Evolutionary conservation across 768 basidiomycete species (phyloP).

Genomic region (Tylopilus intermedius): DNA sequence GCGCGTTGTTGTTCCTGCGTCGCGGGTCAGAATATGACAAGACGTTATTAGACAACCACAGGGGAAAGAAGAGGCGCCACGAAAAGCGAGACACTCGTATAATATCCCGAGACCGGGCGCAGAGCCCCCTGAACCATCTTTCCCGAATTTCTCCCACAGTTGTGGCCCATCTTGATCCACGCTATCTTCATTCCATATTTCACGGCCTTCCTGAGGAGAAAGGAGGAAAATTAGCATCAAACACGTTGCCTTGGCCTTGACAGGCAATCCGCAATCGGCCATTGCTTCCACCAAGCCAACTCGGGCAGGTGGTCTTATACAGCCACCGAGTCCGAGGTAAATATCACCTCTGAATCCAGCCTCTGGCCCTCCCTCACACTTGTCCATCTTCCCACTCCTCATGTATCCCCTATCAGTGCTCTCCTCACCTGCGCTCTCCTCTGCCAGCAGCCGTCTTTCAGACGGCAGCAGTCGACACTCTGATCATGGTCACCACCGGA

Average conservation of each 20-base stretch:
- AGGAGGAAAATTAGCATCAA: constrained; percentile 21
- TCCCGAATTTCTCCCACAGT: constrained; percentile 11
- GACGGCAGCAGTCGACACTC: constrained; percentile 33
- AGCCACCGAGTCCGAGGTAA: constrained; percentile 32
- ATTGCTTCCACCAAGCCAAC: constrained; percentile 20
- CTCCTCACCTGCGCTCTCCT: constrained; percentile 29
- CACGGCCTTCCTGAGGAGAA: constrained; percentile 22
- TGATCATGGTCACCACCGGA: constrained; percentile 33
- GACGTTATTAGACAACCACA: no score
- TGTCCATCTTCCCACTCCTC: constrained; percentile 5
- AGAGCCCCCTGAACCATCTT: constrained; percentile 11
- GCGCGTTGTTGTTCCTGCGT: constrained; percentile 14
- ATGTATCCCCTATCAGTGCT: constrained; percentile 30
- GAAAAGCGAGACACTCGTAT: no score
- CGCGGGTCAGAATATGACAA: constrained; percentile 1
- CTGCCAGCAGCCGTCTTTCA: constrained; percentile 38
- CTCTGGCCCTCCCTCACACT: constrained; percentile 10
- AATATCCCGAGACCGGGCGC: constrained; percentile 3
- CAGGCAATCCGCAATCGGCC: constrained; percentile 29
- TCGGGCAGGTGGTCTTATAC: constrained; percentile 29
- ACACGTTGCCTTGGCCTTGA: constrained; percentile 32
- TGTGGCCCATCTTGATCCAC: constrained; percentile 29
- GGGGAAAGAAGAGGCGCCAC: no score
- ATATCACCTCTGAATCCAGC: constrained; percentile 19
- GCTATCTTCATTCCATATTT: constrained; percentile 25